Base-by-base conservation (phyloP, 2,329 filamentous ascomycete genomes). In the Sclerotinia nivalis region DNA sequence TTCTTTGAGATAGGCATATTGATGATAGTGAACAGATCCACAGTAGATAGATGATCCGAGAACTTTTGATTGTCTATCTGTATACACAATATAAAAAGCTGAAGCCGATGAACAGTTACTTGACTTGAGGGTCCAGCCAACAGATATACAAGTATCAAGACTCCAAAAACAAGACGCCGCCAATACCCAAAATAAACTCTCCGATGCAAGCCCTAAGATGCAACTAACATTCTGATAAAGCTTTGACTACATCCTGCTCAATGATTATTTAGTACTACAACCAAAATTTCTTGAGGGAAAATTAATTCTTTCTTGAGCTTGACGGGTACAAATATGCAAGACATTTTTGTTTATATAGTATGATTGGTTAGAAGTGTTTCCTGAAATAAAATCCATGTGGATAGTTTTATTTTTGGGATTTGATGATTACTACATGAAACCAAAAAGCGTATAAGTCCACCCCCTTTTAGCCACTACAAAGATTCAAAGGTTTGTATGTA, bases 1-100 rank as follows among this genome's bases (percentile, higher is more conserved):
- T 83, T 80, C 79, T 88, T 89, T 76, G 73, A 71, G 71, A 77
- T 75, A 56, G 74, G 61, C 76, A 78, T 78, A 9, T 70, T 69
- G 72, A 70, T 34, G 43, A 59, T 25, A n/a, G 18, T 18, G 18
- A 65, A 22, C n/a, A 28, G 50, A 13, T 65, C 10, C 13, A 22
- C 28, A 66, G 15, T 28, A 43, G 15, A 25, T 15, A 13, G 56
- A 28, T 50, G 54, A 52, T 62, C 12, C 49, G 65, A 40, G 45
- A 9, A 43, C 18, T 56, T 25, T 31, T 37, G 9, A 45, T 25
- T 9, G 15, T 56, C 40, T 49, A 47, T 65, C 47, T 65, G 18
- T 55, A 31, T 69, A 31, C 37, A 15, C 10, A 12, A 31, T n/a
- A 9, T 31, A 15, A 54, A 59, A 68, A 68, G 18, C n/a, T 68